These are phyloP conservation scores for Trichophyton schoenleinii DNA, from an alignment of 2,329 filamentous ascomycete species.

Conservation along the genomic window DNA sequence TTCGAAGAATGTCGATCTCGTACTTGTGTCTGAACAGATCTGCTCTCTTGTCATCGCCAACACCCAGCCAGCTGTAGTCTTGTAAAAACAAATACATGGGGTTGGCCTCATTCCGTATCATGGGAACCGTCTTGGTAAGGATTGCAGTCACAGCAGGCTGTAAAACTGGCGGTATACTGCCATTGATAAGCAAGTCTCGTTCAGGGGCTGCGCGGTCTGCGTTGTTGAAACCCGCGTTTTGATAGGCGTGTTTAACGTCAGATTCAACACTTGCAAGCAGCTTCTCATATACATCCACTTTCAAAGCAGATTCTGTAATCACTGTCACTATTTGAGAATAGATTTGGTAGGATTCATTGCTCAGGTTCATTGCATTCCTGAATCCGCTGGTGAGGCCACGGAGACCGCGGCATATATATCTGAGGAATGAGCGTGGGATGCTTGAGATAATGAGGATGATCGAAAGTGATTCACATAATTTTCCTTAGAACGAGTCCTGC, in stretches of 20 bases:
- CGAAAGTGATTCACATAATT: slow-evolving; percentile 19
- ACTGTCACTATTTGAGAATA: slow-evolving; percentile 44
- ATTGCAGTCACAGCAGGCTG: slow-evolving; percentile 37
- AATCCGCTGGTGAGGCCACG: slow-evolving; percentile 41
- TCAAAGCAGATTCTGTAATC: slow-evolving; percentile 42
- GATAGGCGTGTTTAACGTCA: slow-evolving; percentile 49
- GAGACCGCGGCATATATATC: slow-evolving; percentile 54
- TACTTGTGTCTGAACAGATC: slow-evolving; percentile 50
- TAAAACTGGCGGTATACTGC: slow-evolving; percentile 40
- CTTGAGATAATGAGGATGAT: slow-evolving; percentile 56
- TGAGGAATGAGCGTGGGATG: slow-evolving; percentile 59
- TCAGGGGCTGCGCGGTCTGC: slow-evolving; percentile 38
- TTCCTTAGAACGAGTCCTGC: not conserved
- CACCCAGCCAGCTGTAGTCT: slow-evolving; percentile 56
- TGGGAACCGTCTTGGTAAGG: slow-evolving; percentile 39
- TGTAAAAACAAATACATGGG: slow-evolving; percentile 58
- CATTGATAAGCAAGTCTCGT: slow-evolving; percentile 41
- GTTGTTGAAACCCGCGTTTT: slow-evolving; percentile 32
- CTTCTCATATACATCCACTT: slow-evolving; percentile 50
- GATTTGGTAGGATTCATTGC: slow-evolving; percentile 29
- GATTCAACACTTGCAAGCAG: slow-evolving; percentile 54
- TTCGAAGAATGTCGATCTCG: slow-evolving; percentile 47
- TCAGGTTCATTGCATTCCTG: slow-evolving; percentile 28
- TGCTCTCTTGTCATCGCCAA: slow-evolving; percentile 46
- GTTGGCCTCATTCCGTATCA: slow-evolving; percentile 49